Evolutionary conservation across 225 moss, liverwort and hornwort genomes (phyloP).

Genomic region (Polytrichum commune): DNA sequence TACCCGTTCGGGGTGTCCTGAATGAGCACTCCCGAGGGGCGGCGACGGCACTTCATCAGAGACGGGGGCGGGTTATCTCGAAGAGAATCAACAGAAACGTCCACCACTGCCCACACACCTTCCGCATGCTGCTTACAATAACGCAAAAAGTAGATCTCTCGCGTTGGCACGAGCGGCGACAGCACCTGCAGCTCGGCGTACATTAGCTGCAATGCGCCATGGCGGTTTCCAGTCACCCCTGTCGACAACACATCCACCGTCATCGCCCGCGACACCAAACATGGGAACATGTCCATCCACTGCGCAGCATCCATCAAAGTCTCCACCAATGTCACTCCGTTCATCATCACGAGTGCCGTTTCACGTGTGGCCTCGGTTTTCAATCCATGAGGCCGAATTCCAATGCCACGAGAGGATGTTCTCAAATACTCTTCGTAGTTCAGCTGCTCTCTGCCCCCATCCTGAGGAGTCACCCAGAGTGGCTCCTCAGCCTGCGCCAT

Average conservation of each 20-base stretch:
- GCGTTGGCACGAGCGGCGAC: constrained; percentile 79
- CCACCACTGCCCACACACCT: constrained; percentile 71
- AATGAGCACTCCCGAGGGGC: constrained; percentile 82
- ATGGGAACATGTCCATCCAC: constrained; percentile 96
- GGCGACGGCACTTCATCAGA: constrained; percentile 81
- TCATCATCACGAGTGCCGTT: constrained; percentile 83
- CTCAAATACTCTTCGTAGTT: constrained; percentile 86
- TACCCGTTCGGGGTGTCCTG: constrained; percentile 93
- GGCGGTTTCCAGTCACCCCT: constrained; percentile 65
- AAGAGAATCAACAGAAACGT: constrained; percentile 62
- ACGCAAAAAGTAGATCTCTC: constrained; percentile 78
- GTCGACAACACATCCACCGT: constrained; percentile 78
- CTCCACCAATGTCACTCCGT: constrained; percentile 72
- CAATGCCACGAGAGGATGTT: constrained; percentile 76
- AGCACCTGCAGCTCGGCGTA: constrained; percentile 87
- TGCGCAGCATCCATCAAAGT: constrained; percentile 73
- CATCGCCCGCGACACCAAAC: constrained; percentile 81
- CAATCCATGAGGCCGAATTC: constrained; percentile 68
- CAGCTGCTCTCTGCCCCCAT: constrained; percentile 50
- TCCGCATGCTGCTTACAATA: constrained; percentile 92
- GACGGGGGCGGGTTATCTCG: constrained; percentile 71
- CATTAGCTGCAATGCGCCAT: constrained; percentile 88
- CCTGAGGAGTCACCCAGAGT: constrained; percentile 47
- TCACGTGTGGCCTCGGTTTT: constrained; percentile 88
- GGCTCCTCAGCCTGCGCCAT: constrained; percentile 81